Percentiles rank a stretch among this genome's conserved stretches.
phyloP scores from a whole-genome alignment of 2,329 filamentous ascomycete species.

The Cercospora janseana region DNA sequence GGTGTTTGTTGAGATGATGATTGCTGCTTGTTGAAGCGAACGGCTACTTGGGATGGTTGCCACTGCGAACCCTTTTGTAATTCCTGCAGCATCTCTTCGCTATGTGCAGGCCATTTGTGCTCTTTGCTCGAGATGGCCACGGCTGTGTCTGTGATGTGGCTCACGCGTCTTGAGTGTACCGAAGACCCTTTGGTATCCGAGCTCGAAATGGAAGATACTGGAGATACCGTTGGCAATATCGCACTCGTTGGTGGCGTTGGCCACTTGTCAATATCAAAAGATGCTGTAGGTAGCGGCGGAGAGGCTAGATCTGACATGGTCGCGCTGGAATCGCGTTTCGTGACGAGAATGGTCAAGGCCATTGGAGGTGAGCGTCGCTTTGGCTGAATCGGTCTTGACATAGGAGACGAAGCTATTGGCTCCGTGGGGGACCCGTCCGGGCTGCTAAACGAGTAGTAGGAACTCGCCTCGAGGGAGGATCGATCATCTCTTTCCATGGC shows the following conservation, averaged over 20 bases:
- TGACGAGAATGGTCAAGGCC: too few species aligned
- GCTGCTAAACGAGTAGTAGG: neutral
- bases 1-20: too few species aligned
- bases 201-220: neutral
- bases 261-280: constrained; percentile 8
- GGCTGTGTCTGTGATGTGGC: too few species aligned
- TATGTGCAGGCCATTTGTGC: too few species aligned
- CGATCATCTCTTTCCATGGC: neutral
- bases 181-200: neutral
- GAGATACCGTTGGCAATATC: constrained; percentile 1
- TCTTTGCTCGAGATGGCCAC: too few species aligned
- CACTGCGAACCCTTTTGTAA: too few species aligned
- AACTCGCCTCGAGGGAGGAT: constrained; percentile 7
- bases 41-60: neutral
- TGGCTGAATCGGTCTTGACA: too few species aligned
- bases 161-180: neutral
- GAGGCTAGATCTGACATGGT: constrained; percentile 3
- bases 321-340: too few species aligned
- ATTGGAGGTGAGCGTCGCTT: too few species aligned
- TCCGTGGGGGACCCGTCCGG: neutral
- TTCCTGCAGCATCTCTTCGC: too few species aligned
- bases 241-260: constrained; percentile 10
- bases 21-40: too few species aligned
- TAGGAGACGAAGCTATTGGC: neutral
- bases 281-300: neutral